Conservation (phyloP, 176 grass and related monocot genomes). For the Carex parvula region DNA sequence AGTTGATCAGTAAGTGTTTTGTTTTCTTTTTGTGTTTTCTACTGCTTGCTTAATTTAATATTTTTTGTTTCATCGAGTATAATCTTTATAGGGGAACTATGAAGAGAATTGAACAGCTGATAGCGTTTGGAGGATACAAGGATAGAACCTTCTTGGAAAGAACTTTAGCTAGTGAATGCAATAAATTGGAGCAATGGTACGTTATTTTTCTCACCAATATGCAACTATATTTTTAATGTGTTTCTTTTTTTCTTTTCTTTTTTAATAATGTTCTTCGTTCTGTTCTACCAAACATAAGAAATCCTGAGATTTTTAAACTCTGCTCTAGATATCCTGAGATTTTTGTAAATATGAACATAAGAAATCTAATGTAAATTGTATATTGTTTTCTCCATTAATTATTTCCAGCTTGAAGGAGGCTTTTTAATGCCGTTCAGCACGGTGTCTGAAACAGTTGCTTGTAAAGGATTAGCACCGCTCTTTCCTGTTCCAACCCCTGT, state of each 20-base stretch:
- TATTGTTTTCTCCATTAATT: constrained; percentile 22
- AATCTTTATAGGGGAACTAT: constrained; percentile 50
- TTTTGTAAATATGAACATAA: constrained; percentile 12
- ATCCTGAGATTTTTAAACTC: neutral
- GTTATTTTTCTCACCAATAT: constrained; percentile 14
- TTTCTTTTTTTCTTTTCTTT: neutral
- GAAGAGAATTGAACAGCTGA: constrained; percentile 61
- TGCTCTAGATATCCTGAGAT: neutral
- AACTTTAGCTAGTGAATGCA: constrained; percentile 72
- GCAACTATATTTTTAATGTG: constrained; percentile 6
- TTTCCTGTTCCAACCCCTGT: constrained; percentile 49
- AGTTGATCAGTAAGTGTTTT: constrained; percentile 80
- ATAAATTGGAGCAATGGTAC: constrained; percentile 78
- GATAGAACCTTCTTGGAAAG: constrained; percentile 68
- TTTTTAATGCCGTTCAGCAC: constrained; percentile 74
- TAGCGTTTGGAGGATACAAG: constrained; percentile 82
- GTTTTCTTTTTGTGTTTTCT: constrained; percentile 29
- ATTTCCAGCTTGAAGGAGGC: constrained; percentile 81
- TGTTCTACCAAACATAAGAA: neutral
- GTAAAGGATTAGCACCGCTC: constrained; percentile 63
- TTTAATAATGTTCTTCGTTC: no score
- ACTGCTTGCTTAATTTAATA: constrained; percentile 7
- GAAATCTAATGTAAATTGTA: constrained; percentile 4
- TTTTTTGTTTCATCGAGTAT: constrained; percentile 19
- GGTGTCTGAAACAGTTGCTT: constrained; percentile 76